Evolutionary conservation across 2,329 filamentous ascomycete genomes (phyloP).

Genomic region (Penicillium aurantiogriseum): DNA sequence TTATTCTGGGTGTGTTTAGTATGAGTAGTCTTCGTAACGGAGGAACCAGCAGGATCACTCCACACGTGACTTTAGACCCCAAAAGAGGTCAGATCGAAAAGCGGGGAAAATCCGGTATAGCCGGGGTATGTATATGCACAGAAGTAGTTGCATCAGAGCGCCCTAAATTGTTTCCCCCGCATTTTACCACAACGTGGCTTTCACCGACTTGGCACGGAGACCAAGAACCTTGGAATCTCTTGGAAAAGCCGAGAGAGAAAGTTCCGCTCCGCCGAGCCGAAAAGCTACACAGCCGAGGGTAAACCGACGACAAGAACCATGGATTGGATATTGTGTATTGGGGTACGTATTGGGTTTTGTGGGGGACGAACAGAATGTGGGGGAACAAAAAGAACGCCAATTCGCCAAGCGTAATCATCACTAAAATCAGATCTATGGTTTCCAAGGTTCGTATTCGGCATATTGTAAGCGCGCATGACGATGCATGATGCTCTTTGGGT

Average conservation of each 20-base stretch:
- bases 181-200: neutral
- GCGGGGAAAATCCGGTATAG: neutral
- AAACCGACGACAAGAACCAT: neutral
- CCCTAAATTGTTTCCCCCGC: too few species aligned
- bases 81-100: neutral
- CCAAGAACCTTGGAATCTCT: neutral
- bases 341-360: neutral
- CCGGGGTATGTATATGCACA: neutral
- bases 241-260: neutral
- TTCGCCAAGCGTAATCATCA: neutral
- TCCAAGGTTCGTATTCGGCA: neutral
- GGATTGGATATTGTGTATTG: neutral
- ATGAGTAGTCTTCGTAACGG: too few species aligned
- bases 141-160: neutral
- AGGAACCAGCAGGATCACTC: neutral
- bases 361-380: constrained; percentile 9
- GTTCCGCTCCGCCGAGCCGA: constrained; percentile 24
- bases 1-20: too few species aligned
- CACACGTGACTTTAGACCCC: too few species aligned
- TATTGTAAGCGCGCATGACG: neutral
- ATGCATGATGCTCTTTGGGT: neutral
- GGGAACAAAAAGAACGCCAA: neutral
- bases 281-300: neutral
- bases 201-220: neutral
- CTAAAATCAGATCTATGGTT: neutral